Evolutionary conservation across 495 filamentous ascomycete species (phyloP).

Genomic region (Hypoxylon lienhwacheense): DNA sequence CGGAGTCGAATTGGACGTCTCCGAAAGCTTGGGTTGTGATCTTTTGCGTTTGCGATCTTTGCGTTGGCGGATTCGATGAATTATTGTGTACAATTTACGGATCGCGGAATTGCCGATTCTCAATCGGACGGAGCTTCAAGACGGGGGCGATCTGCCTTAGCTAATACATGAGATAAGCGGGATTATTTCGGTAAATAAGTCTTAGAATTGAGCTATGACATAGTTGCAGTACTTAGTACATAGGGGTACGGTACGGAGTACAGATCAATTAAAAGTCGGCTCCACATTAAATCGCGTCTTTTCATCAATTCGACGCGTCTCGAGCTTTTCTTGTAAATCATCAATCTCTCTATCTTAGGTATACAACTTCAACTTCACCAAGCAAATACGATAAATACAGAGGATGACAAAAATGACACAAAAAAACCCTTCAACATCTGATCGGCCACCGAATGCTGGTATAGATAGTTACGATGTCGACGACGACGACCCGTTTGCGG

Average conservation of each 20-base stretch:
- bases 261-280: too few species aligned
- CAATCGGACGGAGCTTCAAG: slow-evolving; percentile 17
- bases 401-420: slow-evolving; percentile 25
- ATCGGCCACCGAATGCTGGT: slow-evolving; percentile 48
- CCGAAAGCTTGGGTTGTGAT: slow-evolving; percentile 25
- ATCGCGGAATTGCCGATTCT: too few species aligned
- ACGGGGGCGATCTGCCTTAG: slow-evolving; percentile 16
- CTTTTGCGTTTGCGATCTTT: slow-evolving; percentile 24
- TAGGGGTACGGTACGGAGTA: too few species aligned
- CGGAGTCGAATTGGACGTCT: slow-evolving; percentile 37
- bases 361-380: background rate
- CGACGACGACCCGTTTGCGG: slow-evolving; percentile 44
- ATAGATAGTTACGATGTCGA: slow-evolving; percentile 73
- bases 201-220: background rate
- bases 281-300: slow-evolving; percentile 36
- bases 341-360: background rate
- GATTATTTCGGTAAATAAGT: slow-evolving; percentile 19
- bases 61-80: too few species aligned
- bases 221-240: background rate
- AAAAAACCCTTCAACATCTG: slow-evolving; percentile 3
- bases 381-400: slow-evolving; percentile 16
- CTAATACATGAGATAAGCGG: slow-evolving; percentile 35
- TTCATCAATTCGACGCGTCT: slow-evolving; percentile 16
- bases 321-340: background rate
- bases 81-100: too few species aligned